These are phyloP conservation scores for Candida montana DNA, from an alignment of 805 yeast species.

Conservation along the genomic window DNA sequence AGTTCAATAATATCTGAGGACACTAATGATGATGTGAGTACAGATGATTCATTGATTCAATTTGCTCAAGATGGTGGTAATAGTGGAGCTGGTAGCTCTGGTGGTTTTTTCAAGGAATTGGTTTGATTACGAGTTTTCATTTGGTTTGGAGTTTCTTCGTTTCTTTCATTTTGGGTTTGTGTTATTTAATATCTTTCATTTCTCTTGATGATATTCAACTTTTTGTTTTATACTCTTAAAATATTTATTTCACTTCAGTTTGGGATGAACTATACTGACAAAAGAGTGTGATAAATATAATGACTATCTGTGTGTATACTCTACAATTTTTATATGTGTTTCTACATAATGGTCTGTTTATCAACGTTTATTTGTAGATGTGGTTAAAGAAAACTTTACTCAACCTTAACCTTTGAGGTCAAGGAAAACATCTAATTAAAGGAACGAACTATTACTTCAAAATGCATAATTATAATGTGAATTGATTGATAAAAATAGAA, in stretches of 20 bases:
- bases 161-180: neutral
- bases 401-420: too few species aligned
- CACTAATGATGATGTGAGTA: conserved; percentile 16
- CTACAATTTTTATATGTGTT: too few species aligned
- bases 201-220: neutral
- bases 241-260: neutral
- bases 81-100: conserved; percentile 1
- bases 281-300: too few species aligned
- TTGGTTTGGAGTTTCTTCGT: neutral
- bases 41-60: conserved; percentile 21
- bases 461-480: too few species aligned
- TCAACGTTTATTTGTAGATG: too few species aligned
- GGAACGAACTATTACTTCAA: too few species aligned
- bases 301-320: too few species aligned
- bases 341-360: too few species aligned
- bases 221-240: neutral
- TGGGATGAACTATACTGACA: too few species aligned
- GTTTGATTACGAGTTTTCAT: conserved; percentile 6
- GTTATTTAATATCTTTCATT: neutral
- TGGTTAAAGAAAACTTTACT: too few species aligned
- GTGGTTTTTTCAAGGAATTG: conserved; percentile 23
- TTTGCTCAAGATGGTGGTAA: conserved; percentile 5
- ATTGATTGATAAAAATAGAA: too few species aligned
- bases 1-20: conserved; percentile 24
- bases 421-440: too few species aligned